Conservation (phyloP, 2,329 filamentous ascomycete genomes). For the Amphichorda felina region DNA sequence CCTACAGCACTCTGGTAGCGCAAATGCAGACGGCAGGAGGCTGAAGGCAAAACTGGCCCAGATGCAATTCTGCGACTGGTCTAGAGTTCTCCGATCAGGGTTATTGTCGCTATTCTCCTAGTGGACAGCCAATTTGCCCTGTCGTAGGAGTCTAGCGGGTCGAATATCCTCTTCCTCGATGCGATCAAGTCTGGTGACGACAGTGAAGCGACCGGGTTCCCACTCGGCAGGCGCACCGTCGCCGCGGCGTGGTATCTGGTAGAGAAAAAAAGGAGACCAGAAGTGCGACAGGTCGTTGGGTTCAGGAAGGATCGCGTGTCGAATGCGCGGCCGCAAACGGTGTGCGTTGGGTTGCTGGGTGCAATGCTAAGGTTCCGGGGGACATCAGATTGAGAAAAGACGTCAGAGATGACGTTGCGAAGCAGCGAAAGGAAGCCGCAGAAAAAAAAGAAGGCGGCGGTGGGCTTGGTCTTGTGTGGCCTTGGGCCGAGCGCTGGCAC, state of each 20-base stretch:
- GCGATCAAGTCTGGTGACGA: no score
- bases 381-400: slow-evolving; percentile 26
- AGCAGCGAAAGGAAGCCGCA: slow-evolving; percentile 21
- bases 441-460: slow-evolving; percentile 20
- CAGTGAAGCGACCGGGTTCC: no score
- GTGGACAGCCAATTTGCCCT: not conserved
- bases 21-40: not conserved
- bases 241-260: no score
- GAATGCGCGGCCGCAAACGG: slow-evolving; percentile 1
- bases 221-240: no score
- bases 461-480: not conserved
- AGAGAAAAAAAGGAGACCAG: no score
- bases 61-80: no score
- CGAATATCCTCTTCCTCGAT: no score
- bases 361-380: slow-evolving; percentile 15
- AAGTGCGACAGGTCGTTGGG: not conserved
- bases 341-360: slow-evolving; percentile 1
- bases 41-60: not conserved
- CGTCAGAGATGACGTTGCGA: slow-evolving; percentile 37
- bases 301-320: not conserved
- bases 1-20: not conserved
- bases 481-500: no score
- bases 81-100: no score
- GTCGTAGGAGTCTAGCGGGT: no score
- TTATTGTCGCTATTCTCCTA: no score